A percentile compares a stretch with the other conserved stretches of the same genome.
These are phyloP conservation scores for Colletotrichum filicis DNA, from an alignment of 2,329 filamentous ascomycete genomes.

Conservation along the genomic window DNA sequence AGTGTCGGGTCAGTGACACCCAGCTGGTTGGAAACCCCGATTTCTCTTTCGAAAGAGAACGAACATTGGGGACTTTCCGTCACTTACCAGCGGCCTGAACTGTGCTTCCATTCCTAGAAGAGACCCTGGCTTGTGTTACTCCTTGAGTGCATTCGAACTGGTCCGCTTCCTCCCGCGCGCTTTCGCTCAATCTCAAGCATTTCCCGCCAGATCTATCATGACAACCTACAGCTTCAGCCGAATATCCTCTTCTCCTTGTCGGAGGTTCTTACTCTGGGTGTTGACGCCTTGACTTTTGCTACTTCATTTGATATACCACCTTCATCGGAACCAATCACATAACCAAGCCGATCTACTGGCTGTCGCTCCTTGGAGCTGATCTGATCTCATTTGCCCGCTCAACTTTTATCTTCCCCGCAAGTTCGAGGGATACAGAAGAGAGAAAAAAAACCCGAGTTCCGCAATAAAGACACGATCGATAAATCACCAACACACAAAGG, in stretches of 20 bases:
- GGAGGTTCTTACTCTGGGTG: conserved; percentile 53
- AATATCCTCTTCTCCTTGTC: conserved; percentile 51
- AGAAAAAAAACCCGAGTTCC: conserved; percentile 2
- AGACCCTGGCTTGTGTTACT: neutral
- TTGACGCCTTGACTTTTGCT: conserved; percentile 49
- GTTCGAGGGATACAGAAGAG: conserved; percentile 10
- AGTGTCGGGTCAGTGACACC: conserved; percentile 12
- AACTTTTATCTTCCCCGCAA: conserved; percentile 25
- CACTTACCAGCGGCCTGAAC: conserved; percentile 6
- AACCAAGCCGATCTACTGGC: conserved; percentile 22
- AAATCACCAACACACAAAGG: conserved; percentile 17
- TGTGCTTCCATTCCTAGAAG: conserved; percentile 22
- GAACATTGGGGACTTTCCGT: neutral
- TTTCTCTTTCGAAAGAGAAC: conserved; percentile 9
- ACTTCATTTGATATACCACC: neutral
- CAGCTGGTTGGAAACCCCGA: neutral
- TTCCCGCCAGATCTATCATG: conserved; percentile 47
- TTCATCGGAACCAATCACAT: conserved; percentile 1
- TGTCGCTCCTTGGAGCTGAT: conserved; percentile 25
- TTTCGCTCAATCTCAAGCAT: conserved; percentile 7
- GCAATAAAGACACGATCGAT: conserved; percentile 18
- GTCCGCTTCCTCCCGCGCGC: neutral
- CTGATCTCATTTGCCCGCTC: conserved; percentile 29
- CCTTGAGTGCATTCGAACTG: conserved; percentile 13
- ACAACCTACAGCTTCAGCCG: conserved; percentile 47